A percentile compares a stretch with the other conserved stretches of the same genome.
Conservation (phyloP, 768 basidiomycete genomes). For the Boletellus ananiceps region DNA sequence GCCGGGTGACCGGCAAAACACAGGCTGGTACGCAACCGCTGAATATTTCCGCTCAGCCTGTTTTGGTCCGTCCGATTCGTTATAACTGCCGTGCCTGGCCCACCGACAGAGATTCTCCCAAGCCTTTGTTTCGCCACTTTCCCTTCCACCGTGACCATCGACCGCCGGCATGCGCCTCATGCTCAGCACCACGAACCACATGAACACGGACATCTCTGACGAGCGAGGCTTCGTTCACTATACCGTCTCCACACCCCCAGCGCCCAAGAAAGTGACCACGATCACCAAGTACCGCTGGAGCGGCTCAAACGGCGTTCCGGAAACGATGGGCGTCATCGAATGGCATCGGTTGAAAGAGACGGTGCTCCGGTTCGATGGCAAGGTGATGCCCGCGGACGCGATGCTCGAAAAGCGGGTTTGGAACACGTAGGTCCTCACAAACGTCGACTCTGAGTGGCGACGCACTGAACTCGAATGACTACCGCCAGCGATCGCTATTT, state of each 20-base stretch:
- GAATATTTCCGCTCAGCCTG: not conserved
- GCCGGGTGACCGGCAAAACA: too few relatives aligned
- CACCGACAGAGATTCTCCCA: not conserved
- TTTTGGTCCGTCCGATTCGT: not conserved
- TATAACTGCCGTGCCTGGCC: not conserved
- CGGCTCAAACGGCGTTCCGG: conserved; percentile 9
- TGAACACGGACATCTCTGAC: conserved; percentile 22
- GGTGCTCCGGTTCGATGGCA: conserved; percentile 16
- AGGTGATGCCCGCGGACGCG: not conserved
- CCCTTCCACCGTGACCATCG: not conserved
- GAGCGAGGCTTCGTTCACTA: conserved; percentile 18
- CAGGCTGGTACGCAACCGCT: too few relatives aligned
- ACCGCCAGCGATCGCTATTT: conserved; percentile 30
- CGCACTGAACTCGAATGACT: too few relatives aligned
- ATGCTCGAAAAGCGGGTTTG: conserved; percentile 16
- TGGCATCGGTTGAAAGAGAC: conserved; percentile 19
- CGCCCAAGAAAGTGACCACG: conserved; percentile 18
- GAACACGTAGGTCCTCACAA: conserved; percentile 12
- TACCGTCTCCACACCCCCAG: conserved; percentile 14
- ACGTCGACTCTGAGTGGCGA: too few relatives aligned
- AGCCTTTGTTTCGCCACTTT: not conserved
- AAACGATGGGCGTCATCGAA: conserved; percentile 24
- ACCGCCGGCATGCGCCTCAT: conserved; percentile 17
- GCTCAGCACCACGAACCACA: conserved; percentile 17
- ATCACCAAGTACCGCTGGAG: conserved; percentile 23